Evolutionary conservation across 1,139 yeast species (phyloP), one percentile per base, ranked within the genome.

Genomic region (Suhomyces coccinellae): DNA sequence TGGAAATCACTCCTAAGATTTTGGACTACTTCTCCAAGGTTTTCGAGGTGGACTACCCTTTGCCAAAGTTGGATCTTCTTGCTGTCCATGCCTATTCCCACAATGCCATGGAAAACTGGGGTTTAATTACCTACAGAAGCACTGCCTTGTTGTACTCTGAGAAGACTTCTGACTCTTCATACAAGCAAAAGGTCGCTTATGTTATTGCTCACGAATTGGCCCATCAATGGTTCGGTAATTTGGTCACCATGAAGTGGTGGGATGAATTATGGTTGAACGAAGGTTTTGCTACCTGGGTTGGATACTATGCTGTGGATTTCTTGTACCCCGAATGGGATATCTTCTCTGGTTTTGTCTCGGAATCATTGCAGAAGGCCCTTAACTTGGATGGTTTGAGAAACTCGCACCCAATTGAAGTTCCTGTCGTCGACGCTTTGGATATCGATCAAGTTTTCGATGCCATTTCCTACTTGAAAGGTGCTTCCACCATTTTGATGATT

Each of bases 171-270:
- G 83, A 85, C 49, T 80, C 85, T 42, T 72, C 79, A 38, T 83
- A 87, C 57, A 82, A 83, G 61, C 83, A 82, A 59, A 82, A 88
- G 55, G 95, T 88, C 11, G 87, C 93, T 15, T 91, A 88, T 63
- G 96, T 88, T 34, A 89, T 88, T 39, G 88, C 85, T 63, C 96
- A 88, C 69, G 96, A 88, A 68, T 75, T 88, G 61, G 96, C 96
- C 22, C 96, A 88, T 64, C 96, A 88, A 69, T 88, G 96, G 96
- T 88, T 88, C 64, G 96, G 96, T 53, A 85, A 88, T 67, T 73
- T 88, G 58, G 96, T 87, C 48, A 88, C 96, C 51, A 88, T 88
- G 96, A 87, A 87, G 57, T 88, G 93, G 89, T 88, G 96, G 96
- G 95, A 88, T 65, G 95, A 87, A 49, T 77, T 88, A 52, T 88